Evolutionary conservation across 1,139 yeast genomes (phyloP).

Genomic region (Protomyces pachydermus): DNA sequence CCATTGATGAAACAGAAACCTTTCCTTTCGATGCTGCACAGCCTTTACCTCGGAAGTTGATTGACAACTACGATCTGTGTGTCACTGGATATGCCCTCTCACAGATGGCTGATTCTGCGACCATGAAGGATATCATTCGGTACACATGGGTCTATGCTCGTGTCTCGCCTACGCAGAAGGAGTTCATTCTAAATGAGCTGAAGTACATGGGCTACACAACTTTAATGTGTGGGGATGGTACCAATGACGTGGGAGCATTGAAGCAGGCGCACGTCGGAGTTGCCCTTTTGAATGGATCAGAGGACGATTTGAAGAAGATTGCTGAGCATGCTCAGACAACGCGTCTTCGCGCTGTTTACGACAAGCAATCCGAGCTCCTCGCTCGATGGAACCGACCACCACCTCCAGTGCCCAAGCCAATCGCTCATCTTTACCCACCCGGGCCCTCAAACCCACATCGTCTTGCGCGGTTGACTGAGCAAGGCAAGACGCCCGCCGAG

Average conservation of each 20-base stretch:
- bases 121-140: conserved; percentile 65
- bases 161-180: conserved; percentile 95
- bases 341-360: conserved; percentile 62
- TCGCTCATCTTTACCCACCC: conserved; percentile 96
- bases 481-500: conserved; percentile 58
- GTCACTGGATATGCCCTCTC: conserved; percentile 87
- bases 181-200: conserved; percentile 73
- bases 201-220: conserved; percentile 89
- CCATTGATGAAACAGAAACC: conserved; percentile 67
- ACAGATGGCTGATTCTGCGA: conserved; percentile 51
- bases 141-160: conserved; percentile 97
- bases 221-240: conserved; percentile 99
- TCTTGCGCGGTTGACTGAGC: conserved; percentile 77
- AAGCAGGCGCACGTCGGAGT: conserved; percentile 98
- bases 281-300: conserved; percentile 94
- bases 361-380: conserved; percentile 76
- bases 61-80: conserved; percentile 75
- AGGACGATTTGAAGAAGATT: conserved; percentile 83
- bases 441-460: conserved; percentile 89
- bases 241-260: conserved; percentile 98
- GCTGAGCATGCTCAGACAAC: conserved; percentile 74
- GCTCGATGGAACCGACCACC: conserved; percentile 74
- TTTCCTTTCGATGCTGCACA: conserved; percentile 64
- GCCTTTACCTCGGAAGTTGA: conserved; percentile 47
- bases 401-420: conserved; percentile 78